Evolutionary conservation across 371 early-diverging fungal genomes (phyloP).

Genomic region (Encephalitozoon cuniculi): DNA sequence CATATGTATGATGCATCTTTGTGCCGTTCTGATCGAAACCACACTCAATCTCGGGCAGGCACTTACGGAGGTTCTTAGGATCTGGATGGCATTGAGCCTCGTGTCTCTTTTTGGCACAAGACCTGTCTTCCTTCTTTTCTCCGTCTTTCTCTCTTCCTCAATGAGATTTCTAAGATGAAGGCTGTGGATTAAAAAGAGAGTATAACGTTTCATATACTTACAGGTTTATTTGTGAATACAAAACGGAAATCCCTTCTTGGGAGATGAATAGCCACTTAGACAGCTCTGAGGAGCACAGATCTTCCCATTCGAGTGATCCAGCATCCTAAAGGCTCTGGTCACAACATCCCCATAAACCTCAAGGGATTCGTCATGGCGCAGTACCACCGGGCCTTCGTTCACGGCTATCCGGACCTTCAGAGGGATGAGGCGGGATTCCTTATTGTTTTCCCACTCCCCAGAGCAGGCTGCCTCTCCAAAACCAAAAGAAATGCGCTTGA

Average conservation of each 20-base stretch:
- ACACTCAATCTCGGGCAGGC: not conserved
- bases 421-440: not conserved
- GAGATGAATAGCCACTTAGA: not conserved
- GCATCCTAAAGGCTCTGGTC: not conserved
- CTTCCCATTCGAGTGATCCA: not conserved
- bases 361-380: not conserved
- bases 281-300: not conserved
- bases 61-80: not conserved
- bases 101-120: not conserved
- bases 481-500: not conserved
- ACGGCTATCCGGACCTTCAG: conserved; percentile 12
- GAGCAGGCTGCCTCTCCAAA: not conserved
- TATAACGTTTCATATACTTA: conserved; percentile 1
- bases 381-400: not conserved
- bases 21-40: not conserved
- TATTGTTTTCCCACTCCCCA: not conserved
- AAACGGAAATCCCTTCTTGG: not conserved
- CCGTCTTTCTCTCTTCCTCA: not conserved
- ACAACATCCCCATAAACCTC: not conserved
- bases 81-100: not conserved
- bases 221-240: conserved; percentile 18
- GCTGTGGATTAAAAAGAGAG: not conserved
- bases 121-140: not conserved
- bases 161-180: not conserved
- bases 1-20: not conserved